These are phyloP conservation scores for Pyrenopolyporus hunteri DNA, from an alignment of 495 filamentous ascomycete genomes.

Conservation along the genomic window DNA sequence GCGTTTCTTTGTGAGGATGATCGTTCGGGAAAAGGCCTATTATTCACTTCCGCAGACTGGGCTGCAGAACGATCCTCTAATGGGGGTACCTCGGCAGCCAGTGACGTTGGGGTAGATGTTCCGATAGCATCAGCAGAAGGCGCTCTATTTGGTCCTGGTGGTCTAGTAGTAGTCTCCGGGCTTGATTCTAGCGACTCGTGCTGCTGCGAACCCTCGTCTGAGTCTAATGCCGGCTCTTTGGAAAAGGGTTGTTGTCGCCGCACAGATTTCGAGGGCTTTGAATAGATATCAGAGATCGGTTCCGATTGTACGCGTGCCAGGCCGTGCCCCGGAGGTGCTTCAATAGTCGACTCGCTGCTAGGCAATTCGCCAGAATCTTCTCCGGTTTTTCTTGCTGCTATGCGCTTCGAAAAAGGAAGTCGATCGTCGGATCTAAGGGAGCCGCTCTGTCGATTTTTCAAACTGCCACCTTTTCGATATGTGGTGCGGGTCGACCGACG, in stretches of 20 bases:
- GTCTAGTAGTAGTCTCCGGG: constrained; percentile 18
- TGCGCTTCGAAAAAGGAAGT: constrained; percentile 74
- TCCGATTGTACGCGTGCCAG: constrained; percentile 78
- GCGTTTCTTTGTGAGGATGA: constrained; percentile 58
- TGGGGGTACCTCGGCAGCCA: constrained; percentile 73
- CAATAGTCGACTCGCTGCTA: constrained; percentile 51
- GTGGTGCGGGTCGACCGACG: constrained; percentile 90
- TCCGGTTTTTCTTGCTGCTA: constrained; percentile 58
- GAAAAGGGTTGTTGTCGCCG: constrained; percentile 53
- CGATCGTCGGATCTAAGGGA: constrained; percentile 52
- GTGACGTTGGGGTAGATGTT: constrained; percentile 58
- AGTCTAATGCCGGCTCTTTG: constrained; percentile 35
- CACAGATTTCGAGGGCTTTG: constrained; percentile 53
- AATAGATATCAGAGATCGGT: constrained; percentile 67
- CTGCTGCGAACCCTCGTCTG: constrained; percentile 22
- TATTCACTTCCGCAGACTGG: constrained; percentile 29
- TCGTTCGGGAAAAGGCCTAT: constrained; percentile 53
- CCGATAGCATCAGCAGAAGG: constrained; percentile 33
- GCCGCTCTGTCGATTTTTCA: constrained; percentile 73
- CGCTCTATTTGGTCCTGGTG: constrained; percentile 30
- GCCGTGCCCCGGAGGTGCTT: constrained; percentile 59
- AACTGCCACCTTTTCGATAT: constrained; percentile 82
- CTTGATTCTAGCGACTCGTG: constrained; percentile 20
- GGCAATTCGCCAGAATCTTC: constrained; percentile 66
- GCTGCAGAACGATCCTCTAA: constrained; percentile 46